These are phyloP conservation scores for Erythrobasidium hasegawianum DNA, from an alignment of 1,284 basidiomycete genomes.

Conservation along the genomic window DNA sequence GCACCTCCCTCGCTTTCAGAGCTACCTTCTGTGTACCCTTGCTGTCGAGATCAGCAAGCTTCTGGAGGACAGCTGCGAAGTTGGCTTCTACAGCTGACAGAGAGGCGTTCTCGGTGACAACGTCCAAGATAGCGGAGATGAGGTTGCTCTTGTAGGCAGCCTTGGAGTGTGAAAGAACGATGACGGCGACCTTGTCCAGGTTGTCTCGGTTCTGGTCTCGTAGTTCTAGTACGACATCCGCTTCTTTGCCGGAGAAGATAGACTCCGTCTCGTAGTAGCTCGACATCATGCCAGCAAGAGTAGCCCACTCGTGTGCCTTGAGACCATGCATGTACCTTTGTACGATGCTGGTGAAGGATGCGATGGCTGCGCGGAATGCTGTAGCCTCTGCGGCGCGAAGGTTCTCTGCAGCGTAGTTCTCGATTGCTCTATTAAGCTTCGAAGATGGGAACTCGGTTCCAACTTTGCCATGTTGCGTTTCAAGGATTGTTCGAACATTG, in stretches of 20 bases:
- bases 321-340: constrained; percentile 78
- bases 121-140: constrained; percentile 77
- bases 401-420: constrained; percentile 77
- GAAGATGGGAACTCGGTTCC: constrained; percentile 77
- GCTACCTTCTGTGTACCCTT: constrained; percentile 85
- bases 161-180: constrained; percentile 93
- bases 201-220: constrained; percentile 89
- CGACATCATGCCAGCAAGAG: constrained; percentile 66
- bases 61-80: constrained; percentile 68
- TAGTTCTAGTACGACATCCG: constrained; percentile 83
- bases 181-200: constrained; percentile 78
- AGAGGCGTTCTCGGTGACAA: constrained; percentile 66
- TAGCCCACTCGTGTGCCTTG: constrained; percentile 79
- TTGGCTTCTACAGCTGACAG: constrained; percentile 57
- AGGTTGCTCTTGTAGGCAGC: constrained; percentile 89
- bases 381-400: constrained; percentile 72
- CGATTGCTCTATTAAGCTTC: constrained; percentile 56
- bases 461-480: constrained; percentile 66
- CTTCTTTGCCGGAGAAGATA: constrained; percentile 83
- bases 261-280: constrained; percentile 82
- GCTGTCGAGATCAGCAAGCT: constrained; percentile 78
- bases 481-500: constrained; percentile 71
- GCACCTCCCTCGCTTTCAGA: constrained; percentile 93
- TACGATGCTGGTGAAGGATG: constrained; percentile 69
- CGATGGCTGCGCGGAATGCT: constrained; percentile 70